These are phyloP conservation scores for grape (Vitis vinifera) DNA, from an alignment of 164 flowering plant genomes.

Conservation along the genomic window ASM3070453v1 NC_081806.1:7490001-7490500, in stretches of 20 bases:
- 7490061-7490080: too few species aligned
- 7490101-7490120: conserved; percentile 19
- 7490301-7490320: background rate
- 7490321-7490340: background rate
- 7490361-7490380: background rate
- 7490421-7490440: too few species aligned
- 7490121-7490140: background rate
- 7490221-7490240: conserved; percentile 13
- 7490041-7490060: background rate
- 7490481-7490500: too few species aligned
- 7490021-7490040: conserved; percentile 7
- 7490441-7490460: too few species aligned
- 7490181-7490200: conserved; percentile 5
- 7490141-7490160: conserved; percentile 12
- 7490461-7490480: too few species aligned
- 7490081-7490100: background rate
- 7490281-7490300: background rate
- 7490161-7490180: conserved; percentile 18
- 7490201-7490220: conserved; percentile 8
- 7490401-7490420: too few species aligned
- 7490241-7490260: conserved; percentile 15
- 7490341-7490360: background rate
- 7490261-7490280: conserved; percentile 16
- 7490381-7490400: background rate
- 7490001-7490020: conserved; percentile 11